Conservation (phyloP, 176 grass and related monocot species). For the Canna indica region DNA sequence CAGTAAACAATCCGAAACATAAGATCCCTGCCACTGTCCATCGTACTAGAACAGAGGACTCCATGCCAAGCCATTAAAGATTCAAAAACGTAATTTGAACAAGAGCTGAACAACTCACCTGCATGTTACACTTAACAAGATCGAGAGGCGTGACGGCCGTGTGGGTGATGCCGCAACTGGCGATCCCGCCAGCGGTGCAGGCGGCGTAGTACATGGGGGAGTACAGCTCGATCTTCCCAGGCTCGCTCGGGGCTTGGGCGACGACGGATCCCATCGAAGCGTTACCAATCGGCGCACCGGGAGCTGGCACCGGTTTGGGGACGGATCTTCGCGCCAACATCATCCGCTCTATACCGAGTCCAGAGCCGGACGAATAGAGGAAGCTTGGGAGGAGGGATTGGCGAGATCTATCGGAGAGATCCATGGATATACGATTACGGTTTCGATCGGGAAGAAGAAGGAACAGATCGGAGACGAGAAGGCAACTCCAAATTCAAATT, state of each 20-base stretch:
- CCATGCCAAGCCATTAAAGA: background rate
- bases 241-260: slow-evolving; percentile 1
- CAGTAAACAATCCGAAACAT: background rate
- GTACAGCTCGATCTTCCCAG: slow-evolving; percentile 57
- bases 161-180: slow-evolving; percentile 93
- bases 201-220: slow-evolving; percentile 85
- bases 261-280: slow-evolving; percentile 1
- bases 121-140: slow-evolving; percentile 98
- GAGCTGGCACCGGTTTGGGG: background rate
- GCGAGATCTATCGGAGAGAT: slow-evolving; percentile 1
- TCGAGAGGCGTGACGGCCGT: slow-evolving; percentile 94
- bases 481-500: background rate
- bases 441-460: background rate
- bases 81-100: background rate
- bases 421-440: background rate
- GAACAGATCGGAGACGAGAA: background rate
- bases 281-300: background rate
- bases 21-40: background rate
- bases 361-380: background rate
- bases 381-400: background rate
- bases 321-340: background rate
- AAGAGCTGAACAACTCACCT: slow-evolving; percentile 27
- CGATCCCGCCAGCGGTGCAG: slow-evolving; percentile 78
- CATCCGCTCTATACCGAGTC: background rate
- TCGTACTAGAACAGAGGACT: background rate